These are phyloP conservation scores for Suillus subluteus DNA, from an alignment of 768 basidiomycete species.

Conservation along the genomic window DNA sequence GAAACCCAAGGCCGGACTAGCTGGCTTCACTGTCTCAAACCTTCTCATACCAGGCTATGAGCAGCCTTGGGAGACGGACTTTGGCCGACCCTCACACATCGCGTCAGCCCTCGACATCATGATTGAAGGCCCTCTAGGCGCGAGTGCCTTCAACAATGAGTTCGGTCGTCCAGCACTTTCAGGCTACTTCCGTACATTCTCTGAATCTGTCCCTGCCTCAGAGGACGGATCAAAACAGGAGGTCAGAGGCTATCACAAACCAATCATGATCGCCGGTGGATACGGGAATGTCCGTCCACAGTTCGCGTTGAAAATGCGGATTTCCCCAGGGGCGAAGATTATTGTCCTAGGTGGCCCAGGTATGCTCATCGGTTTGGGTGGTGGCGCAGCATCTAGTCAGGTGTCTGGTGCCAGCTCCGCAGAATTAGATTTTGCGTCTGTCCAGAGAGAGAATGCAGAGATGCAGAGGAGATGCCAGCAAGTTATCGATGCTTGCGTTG, in stretches of 20 bases:
- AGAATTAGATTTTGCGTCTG: conserved; percentile 95
- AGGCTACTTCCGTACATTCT: conserved; percentile 96
- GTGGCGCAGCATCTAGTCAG: conserved; percentile 95
- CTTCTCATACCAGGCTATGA: conserved; percentile 88
- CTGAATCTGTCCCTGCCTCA: conserved; percentile 68
- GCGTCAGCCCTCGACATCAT: conserved; percentile 95
- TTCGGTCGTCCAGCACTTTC: conserved; percentile 92
- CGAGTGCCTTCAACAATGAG: conserved; percentile 97
- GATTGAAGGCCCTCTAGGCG: conserved; percentile 94
- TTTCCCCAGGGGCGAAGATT: conserved; percentile 82
- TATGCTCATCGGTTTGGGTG: conserved; percentile 94
- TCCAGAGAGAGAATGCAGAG: conserved; percentile 97
- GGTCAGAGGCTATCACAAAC: conserved; percentile 97
- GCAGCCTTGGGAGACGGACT: conserved; percentile 96
- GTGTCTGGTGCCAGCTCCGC: conserved; percentile 88
- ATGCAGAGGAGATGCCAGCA: conserved; percentile 98
- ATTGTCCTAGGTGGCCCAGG: conserved; percentile 96
- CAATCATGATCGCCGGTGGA: conserved; percentile 99
- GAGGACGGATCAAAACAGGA: conserved; percentile 53
- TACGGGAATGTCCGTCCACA: conserved; percentile 89
- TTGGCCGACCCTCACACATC: conserved; percentile 89
- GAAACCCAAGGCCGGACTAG: conserved; percentile 92
- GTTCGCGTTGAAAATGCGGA: conserved; percentile 78
- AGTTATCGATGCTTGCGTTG: conserved; percentile 91
- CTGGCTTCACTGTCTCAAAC: conserved; percentile 93